phyloP scores from a whole-genome alignment of 108 stramenopile species.

The Pseudonitzschia pungens region DNA sequence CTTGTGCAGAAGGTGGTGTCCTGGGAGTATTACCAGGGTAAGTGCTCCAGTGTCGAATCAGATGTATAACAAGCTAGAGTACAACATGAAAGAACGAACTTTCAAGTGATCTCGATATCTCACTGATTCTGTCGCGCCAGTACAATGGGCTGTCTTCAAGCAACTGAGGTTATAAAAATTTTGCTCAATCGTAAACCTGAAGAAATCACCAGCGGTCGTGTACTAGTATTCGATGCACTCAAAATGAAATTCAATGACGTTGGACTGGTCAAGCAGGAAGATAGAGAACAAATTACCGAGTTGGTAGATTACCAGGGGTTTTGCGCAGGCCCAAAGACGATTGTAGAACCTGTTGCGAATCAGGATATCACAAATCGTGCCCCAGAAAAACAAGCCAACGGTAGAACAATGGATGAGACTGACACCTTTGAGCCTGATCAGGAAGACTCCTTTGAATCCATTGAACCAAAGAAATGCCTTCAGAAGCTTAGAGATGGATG shows the following conservation, averaged over 20 bases:
- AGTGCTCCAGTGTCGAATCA: not conserved
- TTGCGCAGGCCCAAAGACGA: slow-evolving; percentile 71
- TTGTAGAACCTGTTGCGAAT: slow-evolving; percentile 11
- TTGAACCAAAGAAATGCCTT: slow-evolving; percentile 70
- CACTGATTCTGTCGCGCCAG: not conserved
- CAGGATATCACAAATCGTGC: not conserved
- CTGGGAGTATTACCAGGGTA: slow-evolving; percentile 89
- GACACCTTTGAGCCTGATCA: slow-evolving; percentile 31
- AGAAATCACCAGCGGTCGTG: slow-evolving; percentile 69
- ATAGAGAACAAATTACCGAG: slow-evolving; percentile 50
- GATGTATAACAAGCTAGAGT: not conserved
- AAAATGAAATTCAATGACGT: slow-evolving; percentile 77
- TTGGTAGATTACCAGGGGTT: slow-evolving; percentile 89
- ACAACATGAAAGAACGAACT: not conserved
- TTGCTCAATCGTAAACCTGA: slow-evolving; percentile 55
- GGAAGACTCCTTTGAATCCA: slow-evolving; percentile 53
- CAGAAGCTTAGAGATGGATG: slow-evolving; percentile 78
- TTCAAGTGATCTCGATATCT: not conserved
- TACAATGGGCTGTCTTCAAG: slow-evolving; percentile 94
- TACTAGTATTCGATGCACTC: slow-evolving; percentile 85
- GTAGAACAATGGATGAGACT: slow-evolving; percentile 85
- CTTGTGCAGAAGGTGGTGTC: slow-evolving; percentile 96
- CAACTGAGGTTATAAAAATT: slow-evolving; percentile 88
- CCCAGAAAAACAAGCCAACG: slow-evolving; percentile 15
- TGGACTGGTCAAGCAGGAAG: slow-evolving; percentile 43